Conservation (phyloP, 495 filamentous ascomycete species). For the Tuber brumale region DNA sequence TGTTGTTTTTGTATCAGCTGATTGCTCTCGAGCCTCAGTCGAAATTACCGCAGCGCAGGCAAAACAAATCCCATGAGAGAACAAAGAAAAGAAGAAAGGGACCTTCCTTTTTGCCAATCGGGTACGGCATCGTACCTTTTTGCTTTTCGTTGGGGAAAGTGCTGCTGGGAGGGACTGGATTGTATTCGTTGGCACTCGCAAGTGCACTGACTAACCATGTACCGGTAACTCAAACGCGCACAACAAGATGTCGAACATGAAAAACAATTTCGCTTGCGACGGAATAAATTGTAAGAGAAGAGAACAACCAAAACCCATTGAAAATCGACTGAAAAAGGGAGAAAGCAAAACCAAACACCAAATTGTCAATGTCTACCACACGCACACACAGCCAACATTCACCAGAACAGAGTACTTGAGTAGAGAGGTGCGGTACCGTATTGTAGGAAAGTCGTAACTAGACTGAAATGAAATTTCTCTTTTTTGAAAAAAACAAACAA, state of each 20-base stretch:
- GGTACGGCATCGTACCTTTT: neutral
- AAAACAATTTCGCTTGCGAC: conserved; percentile 24
- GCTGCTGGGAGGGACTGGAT: neutral
- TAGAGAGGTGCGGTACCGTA: neutral
- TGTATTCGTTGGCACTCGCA: neutral
- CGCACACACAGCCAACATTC: neutral
- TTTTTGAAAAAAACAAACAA: neutral
- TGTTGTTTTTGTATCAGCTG: neutral
- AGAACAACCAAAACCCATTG: conserved; percentile 9
- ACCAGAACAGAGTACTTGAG: neutral
- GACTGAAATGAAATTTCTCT: neutral
- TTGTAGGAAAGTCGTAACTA: neutral
- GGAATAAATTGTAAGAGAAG: conserved; percentile 15
- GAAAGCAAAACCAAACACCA: conserved; percentile 14
- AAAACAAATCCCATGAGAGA: neutral
- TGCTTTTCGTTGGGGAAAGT: neutral
- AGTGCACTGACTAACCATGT: neutral
- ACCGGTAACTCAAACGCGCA: neutral
- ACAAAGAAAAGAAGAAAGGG: neutral
- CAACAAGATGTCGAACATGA: neutral
- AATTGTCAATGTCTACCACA: conserved; percentile 1
- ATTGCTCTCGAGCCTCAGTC: neutral
- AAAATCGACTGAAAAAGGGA: conserved; percentile 7
- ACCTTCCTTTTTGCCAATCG: neutral
- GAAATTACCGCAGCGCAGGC: neutral